Evolutionary conservation across 2,329 filamentous ascomycete genomes (phyloP), one percentile per base, ranked within the genome.

Genomic region (Drechslerella coelobrocha): DNA sequence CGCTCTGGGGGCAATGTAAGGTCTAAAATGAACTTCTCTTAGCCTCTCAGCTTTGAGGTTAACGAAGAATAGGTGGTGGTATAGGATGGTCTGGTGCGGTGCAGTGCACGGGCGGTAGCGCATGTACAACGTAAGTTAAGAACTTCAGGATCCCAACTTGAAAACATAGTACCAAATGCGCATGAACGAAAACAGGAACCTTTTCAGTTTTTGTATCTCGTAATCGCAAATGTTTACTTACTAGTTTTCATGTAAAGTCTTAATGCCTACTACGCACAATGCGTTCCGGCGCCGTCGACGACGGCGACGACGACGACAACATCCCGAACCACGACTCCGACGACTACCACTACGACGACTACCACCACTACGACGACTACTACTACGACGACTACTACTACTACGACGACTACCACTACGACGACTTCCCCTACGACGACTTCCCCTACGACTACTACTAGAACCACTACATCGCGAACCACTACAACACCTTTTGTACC

Each of bases 211-310:
- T n/a, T n/a, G n/a, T n/a, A n/a, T n/a, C n/a, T n/a, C n/a, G n/a
- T n/a, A n/a, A n/a, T n/a, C n/a, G n/a, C n/a, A n/a, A n/a, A n/a
- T n/a, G n/a, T n/a, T n/a, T n/a, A n/a, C n/a, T n/a, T n/a, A n/a
- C n/a, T n/a, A n/a, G n/a, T n/a, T n/a, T n/a, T n/a, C n/a, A n/a
- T n/a, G 10, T 26, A 21, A 48, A 60, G 55, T 9, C 55, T 60
- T 14, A 60, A 60, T 60, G 14, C 55, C n/a, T 60, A 60, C 29
- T 60, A 60, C 41, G 26, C 29, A 8, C 55, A 60, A 45, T 60
- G 55, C 29, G 14, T 60, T 26, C 55, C 43, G 24, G 21, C 26
- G 23, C 29, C 45, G n/a, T 34, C 52, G 12, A 41, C 31, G 31
- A 29, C 43, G 21, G 48, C 54, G n/a, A 51, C 43, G n/a, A n/a